Conservation (phyloP, 1,284 basidiomycete genomes). For the Cerioporus squamosus region DNA sequence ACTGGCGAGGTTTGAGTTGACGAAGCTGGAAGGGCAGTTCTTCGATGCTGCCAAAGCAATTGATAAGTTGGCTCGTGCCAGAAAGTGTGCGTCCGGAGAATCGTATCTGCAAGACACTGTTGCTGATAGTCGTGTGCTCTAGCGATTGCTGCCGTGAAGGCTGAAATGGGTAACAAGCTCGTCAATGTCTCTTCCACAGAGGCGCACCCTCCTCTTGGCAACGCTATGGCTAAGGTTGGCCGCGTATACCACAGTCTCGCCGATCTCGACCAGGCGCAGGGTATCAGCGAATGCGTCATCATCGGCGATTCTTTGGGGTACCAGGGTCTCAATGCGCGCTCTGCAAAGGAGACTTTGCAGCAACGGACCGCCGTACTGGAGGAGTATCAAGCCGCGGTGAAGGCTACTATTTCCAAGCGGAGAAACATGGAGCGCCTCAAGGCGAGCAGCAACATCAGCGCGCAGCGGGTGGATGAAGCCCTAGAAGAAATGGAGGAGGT, state of each 20-base stretch:
- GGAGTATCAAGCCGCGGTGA: constrained; percentile 90
- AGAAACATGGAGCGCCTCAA: constrained; percentile 90
- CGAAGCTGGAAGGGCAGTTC: constrained; percentile 88
- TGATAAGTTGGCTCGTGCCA: constrained; percentile 79
- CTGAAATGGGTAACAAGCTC: constrained; percentile 89
- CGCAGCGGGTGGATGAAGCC: constrained; percentile 90
- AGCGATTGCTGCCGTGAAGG: constrained; percentile 79
- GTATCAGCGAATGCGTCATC: constrained; percentile 91
- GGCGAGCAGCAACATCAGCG: constrained; percentile 84
- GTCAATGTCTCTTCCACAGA: constrained; percentile 89
- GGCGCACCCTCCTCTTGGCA: constrained; percentile 78
- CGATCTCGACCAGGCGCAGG: constrained; percentile 84
- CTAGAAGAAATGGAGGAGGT: constrained; percentile 95
- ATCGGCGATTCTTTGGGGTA: constrained; percentile 92
- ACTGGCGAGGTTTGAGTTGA: constrained; percentile 87
- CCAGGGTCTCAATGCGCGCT: constrained; percentile 92
- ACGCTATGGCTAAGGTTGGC: constrained; percentile 83
- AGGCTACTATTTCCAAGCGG: constrained; percentile 89
- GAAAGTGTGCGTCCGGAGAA: constrained; percentile 65
- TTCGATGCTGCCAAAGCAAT: constrained; percentile 88
- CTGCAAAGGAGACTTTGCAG: constrained; percentile 89
- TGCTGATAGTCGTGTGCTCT: constrained; percentile 6
- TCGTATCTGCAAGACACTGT: background rate
- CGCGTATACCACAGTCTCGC: constrained; percentile 84
- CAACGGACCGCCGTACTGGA: constrained; percentile 89